phyloP scores from a whole-genome alignment of 225 moss, liverwort and hornwort species.

The Pseudoscleropodium purum region DNA sequence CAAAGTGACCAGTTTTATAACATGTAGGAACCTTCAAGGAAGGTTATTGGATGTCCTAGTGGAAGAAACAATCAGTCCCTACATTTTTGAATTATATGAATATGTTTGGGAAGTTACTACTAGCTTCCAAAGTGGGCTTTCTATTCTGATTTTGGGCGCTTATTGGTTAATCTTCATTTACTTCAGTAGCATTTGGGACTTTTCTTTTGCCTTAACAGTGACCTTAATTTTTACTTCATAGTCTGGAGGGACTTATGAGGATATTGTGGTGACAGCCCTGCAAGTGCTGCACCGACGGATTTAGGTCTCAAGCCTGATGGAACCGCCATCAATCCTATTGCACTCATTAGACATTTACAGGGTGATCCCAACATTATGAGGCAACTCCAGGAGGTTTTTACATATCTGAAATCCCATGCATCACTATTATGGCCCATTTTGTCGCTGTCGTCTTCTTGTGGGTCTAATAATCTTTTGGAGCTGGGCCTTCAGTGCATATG shows the following conservation, averaged over 20 bases:
- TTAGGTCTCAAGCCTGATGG: conserved; percentile 79
- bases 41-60: neutral
- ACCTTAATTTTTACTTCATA: neutral
- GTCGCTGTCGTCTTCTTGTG: neutral
- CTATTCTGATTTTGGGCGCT: neutral
- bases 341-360: conserved; percentile 71
- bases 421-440: neutral
- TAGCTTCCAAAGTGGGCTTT: neutral
- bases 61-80: neutral
- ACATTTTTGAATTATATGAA: neutral
- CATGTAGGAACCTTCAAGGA: neutral
- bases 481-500: neutral
- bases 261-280: conserved; percentile 34
- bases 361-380: conserved; percentile 71
- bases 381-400: conserved; percentile 69
- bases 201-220: neutral
- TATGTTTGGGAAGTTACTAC: neutral
- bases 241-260: neutral
- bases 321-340: conserved; percentile 82
- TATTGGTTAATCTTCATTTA: neutral
- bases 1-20: neutral
- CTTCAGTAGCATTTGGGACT: neutral
- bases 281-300: conserved; percentile 57
- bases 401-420: neutral
- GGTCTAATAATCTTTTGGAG: neutral